These are phyloP conservation scores for Xylaria sp. DNA, from an alignment of 2,329 filamentous ascomycete species.

Conservation along the genomic window DNA sequence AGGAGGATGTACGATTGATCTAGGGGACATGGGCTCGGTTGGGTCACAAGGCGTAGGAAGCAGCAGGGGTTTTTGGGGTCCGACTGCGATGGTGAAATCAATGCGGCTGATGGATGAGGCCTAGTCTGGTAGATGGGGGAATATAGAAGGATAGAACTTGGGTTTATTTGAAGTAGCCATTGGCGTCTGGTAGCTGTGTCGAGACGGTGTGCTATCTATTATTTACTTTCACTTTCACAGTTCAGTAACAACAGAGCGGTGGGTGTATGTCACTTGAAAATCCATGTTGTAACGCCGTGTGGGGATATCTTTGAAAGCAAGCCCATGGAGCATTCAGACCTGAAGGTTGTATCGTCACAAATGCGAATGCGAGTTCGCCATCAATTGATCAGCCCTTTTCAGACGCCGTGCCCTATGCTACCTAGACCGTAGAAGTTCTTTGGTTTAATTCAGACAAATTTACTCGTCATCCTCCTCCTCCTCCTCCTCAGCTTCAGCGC, in stretches of 20 bases:
- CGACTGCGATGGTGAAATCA: not conserved
- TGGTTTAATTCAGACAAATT: constrained; percentile 39
- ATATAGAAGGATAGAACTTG: not conserved
- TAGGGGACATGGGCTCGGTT: not conserved
- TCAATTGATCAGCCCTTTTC: constrained; percentile 40
- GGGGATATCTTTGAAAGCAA: not conserved
- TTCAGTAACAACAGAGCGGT: not conserved
- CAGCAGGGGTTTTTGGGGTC: not conserved
- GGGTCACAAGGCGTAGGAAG: not conserved
- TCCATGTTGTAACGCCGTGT: not conserved
- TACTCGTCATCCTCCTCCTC: constrained; percentile 69
- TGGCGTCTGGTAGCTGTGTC: not conserved
- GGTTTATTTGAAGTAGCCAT: not conserved
- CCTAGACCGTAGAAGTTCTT: constrained; percentile 37
- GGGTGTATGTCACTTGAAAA: not conserved
- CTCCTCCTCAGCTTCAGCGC: constrained; percentile 73
- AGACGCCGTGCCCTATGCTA: constrained; percentile 44
- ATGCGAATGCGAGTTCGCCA: constrained; percentile 29
- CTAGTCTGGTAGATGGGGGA: not conserved
- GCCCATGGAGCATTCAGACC: not conserved
- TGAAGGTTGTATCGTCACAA: constrained; percentile 21
- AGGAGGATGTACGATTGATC: not conserved
- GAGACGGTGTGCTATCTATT: not conserved
- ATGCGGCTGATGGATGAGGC: too few species aligned
- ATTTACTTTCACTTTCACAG: not conserved